phyloP scores from a whole-genome alignment of 371 early-diverging fungal genomes.

The Blakeslea trispora region DNA sequence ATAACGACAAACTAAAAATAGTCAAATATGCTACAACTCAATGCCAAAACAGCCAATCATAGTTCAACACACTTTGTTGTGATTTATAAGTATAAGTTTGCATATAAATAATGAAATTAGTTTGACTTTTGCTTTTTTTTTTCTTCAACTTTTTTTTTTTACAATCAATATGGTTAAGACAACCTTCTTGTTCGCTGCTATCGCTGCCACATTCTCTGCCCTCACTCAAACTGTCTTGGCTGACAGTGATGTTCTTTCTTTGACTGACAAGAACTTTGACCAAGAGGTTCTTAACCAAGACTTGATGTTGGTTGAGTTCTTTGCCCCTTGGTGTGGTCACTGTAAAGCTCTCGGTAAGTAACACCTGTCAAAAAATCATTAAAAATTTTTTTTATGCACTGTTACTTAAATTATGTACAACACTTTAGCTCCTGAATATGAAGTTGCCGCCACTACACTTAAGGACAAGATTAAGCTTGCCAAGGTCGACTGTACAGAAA shows the following conservation, averaged over 20 bases:
- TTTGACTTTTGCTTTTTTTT: constrained; percentile 13
- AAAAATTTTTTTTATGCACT: constrained; percentile 2
- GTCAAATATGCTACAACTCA: too few relatives aligned
- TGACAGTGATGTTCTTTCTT: constrained; percentile 71
- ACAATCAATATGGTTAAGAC: constrained; percentile 40
- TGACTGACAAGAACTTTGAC: constrained; percentile 70
- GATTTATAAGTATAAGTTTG: background rate
- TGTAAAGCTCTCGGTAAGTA: constrained; percentile 79
- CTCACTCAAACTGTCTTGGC: constrained; percentile 41
- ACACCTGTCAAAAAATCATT: too few relatives aligned
- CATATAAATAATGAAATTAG: constrained; percentile 1
- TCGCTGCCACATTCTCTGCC: constrained; percentile 45
- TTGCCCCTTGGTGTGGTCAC: constrained; percentile 96
- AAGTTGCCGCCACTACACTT: constrained; percentile 81
- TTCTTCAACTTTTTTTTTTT: constrained; percentile 7
- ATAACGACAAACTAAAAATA: too few relatives aligned
- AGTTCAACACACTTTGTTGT: background rate
- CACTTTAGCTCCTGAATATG: constrained; percentile 90
- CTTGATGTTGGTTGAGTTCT: constrained; percentile 91
- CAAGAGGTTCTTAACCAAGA: constrained; percentile 61
- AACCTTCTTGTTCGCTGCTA: constrained; percentile 42
- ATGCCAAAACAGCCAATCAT: background rate
- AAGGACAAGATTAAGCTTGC: constrained; percentile 78
- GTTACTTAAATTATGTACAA: too few relatives aligned
- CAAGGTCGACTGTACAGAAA: constrained; percentile 95